phyloP scores from a whole-genome alignment of 2,329 filamentous ascomycete genomes.

The Trichocomaceae sp. region DNA sequence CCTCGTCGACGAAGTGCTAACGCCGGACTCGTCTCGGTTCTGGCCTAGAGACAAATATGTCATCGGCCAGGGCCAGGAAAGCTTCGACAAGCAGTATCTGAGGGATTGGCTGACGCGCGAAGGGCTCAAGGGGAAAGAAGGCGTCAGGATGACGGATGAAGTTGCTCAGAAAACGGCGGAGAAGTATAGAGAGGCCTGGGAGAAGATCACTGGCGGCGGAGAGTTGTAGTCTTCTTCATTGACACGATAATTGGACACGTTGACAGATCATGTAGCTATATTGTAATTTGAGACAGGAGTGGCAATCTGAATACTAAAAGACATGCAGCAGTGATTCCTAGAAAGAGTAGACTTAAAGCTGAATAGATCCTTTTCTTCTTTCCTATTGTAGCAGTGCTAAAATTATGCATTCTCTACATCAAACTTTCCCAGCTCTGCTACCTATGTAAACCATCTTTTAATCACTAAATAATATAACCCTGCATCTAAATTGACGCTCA shows the following conservation, averaged over 20 bases:
- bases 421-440: no score
- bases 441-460: no score
- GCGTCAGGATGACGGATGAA: slow-evolving; percentile 65
- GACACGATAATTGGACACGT: neutral
- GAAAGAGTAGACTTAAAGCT: no score
- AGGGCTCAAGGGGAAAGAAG: slow-evolving; percentile 68
- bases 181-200: slow-evolving; percentile 71
- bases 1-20: slow-evolving; percentile 77
- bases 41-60: slow-evolving; percentile 71
- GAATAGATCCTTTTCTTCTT: no score
- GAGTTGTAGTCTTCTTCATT: slow-evolving; percentile 15
- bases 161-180: slow-evolving; percentile 61
- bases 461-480: no score
- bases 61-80: slow-evolving; percentile 67
- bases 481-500: no score
- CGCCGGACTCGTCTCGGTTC: slow-evolving; percentile 77
- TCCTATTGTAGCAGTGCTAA: no score
- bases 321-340: no score
- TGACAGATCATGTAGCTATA: neutral
- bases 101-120: slow-evolving; percentile 72
- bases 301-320: neutral
- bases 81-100: slow-evolving; percentile 82
- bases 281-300: neutral
- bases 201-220: slow-evolving; percentile 56
- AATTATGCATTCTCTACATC: no score